Evolutionary conservation across 805 yeast species (phyloP).

Genomic region (Lipomyces japonicus): DNA sequence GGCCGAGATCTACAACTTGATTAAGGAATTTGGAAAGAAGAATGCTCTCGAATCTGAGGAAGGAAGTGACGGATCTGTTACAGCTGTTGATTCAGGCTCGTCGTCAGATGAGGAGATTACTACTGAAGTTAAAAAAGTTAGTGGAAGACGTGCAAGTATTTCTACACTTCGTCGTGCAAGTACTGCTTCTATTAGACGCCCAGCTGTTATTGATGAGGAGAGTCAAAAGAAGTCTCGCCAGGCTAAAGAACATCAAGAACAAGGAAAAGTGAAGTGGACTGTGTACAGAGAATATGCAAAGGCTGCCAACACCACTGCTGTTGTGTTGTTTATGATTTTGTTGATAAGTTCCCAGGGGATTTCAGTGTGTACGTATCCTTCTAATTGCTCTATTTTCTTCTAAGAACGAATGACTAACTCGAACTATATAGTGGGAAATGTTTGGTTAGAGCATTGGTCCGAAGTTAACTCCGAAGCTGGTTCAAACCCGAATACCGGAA

Average conservation of each 20-base stretch:
- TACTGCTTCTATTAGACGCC: conserved; percentile 51
- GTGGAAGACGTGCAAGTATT: conserved; percentile 29
- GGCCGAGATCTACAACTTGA: conserved; percentile 26
- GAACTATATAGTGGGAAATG: conserved; percentile 48
- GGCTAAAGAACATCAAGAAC: conserved; percentile 74
- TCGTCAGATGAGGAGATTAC: conserved; percentile 19
- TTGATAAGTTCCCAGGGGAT: conserved; percentile 39
- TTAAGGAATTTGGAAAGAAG: conserved; percentile 31
- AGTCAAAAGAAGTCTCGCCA: conserved; percentile 30
- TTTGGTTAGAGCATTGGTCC: conserved; percentile 98
- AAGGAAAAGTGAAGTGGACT: conserved; percentile 89
- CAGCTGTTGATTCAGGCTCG: conserved; percentile 9
- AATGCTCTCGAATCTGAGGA: conserved; percentile 18
- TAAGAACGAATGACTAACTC: background rate
- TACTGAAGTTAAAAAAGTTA: conserved; percentile 5
- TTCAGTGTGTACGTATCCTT: conserved; percentile 38
- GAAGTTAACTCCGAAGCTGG: conserved; percentile 73
- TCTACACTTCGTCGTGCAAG: conserved; percentile 56
- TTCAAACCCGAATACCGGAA: conserved; percentile 65
- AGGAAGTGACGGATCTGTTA: conserved; percentile 5
- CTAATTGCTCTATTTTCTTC: conserved; percentile 50
- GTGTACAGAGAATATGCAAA: conserved; percentile 79
- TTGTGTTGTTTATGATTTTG: conserved; percentile 53
- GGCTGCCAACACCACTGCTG: conserved; percentile 75
- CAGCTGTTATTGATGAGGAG: conserved; percentile 31